Evolutionary conservation across 2,329 filamentous ascomycete species (phyloP), one percentile per base, ranked within the genome.

Genomic region (Fusarium austroafricanum): DNA sequence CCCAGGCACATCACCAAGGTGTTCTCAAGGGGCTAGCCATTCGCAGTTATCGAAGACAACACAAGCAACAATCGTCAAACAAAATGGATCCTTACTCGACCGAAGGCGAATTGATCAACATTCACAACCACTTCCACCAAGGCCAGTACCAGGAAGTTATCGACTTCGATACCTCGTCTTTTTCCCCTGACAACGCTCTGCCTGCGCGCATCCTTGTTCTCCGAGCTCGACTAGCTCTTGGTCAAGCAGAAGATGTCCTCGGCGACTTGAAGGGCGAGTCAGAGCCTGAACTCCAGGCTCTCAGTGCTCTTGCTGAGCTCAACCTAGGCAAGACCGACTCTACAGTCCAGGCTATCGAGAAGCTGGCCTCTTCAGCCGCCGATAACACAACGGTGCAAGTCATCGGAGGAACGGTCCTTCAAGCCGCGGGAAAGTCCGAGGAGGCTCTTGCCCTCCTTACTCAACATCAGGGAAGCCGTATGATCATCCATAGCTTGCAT

Each of bases 91-190:
- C 89, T 70, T 92, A 89, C 79, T 90, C 88, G 46, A 85, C 88
- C 68, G 89, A 91, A 80, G 89, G 89, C 81, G 89, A 92, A 82
- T 81, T 92, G 73, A 86, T 91, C 78, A 91, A 90, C 81, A 86
- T 91, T 69, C 88, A 90, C 82, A 90, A 87, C 80, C 80, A 88
- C 80, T 91, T 91, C 81, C 86, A 90, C 79, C 88, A 90, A 79
- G 94, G 92, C 77, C 94, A 97, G 84, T 97, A 93, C 85, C 87
- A 92, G 76, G 86, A 90, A 76, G 94, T 96, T 68, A 80, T 96
- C 80, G 91, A 96, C 82, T 97, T 94, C 81, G 91, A 96, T 80
- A 91, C 89, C 42, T 89, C 91, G 8, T 84, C 89, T 61, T 91
- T 98, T 76, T 96, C 92, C 43, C 72, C 89, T 67, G 89, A 91